phyloP scores from a whole-genome alignment of 2,329 filamentous ascomycete genomes.

The Talaromyces sp. region DNA sequence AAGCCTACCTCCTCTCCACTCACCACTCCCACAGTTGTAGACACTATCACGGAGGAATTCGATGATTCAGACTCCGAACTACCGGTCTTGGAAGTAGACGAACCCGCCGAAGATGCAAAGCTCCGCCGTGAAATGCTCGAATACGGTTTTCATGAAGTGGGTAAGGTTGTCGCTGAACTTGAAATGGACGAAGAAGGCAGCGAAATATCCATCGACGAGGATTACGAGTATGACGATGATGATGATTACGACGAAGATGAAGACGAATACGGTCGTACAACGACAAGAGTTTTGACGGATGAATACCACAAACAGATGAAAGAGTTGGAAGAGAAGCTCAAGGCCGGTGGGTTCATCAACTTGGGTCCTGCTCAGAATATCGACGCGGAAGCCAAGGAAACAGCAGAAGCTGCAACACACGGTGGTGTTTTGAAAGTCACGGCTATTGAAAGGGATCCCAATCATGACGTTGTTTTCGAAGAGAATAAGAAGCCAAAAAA shows the following conservation, averaged over 20 bases:
- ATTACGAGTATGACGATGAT: slow-evolving; percentile 53
- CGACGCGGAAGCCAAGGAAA: slow-evolving; percentile 24
- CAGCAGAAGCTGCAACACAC: slow-evolving; percentile 26
- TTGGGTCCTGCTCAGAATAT: slow-evolving; percentile 49
- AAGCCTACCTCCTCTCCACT: background rate
- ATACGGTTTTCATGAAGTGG: slow-evolving; percentile 84
- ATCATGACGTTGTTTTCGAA: slow-evolving; percentile 14
- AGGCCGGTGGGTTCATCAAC: slow-evolving; percentile 56
- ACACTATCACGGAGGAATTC: slow-evolving; percentile 19
- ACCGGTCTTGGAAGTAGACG: slow-evolving; percentile 66
- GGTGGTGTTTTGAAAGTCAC: slow-evolving; percentile 27
- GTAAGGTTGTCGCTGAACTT: slow-evolving; percentile 87
- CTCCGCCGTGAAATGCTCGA: slow-evolving; percentile 84
- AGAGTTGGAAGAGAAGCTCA: slow-evolving; percentile 73
- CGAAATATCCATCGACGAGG: slow-evolving; percentile 52
- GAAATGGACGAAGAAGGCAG: slow-evolving; percentile 68
- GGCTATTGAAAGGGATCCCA: slow-evolving; percentile 19
- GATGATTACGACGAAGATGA: slow-evolving; percentile 62
- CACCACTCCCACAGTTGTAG: background rate
- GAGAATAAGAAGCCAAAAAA: slow-evolving; percentile 47
- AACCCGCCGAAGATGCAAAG: slow-evolving; percentile 74
- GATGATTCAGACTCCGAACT: slow-evolving; percentile 24
- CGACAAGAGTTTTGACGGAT: slow-evolving; percentile 62
- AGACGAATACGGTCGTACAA: slow-evolving; percentile 73
- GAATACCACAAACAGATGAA: slow-evolving; percentile 80